Base-by-base conservation (phyloP, 345 rosid genomes). In the Arabidopsis suecica region DNA sequence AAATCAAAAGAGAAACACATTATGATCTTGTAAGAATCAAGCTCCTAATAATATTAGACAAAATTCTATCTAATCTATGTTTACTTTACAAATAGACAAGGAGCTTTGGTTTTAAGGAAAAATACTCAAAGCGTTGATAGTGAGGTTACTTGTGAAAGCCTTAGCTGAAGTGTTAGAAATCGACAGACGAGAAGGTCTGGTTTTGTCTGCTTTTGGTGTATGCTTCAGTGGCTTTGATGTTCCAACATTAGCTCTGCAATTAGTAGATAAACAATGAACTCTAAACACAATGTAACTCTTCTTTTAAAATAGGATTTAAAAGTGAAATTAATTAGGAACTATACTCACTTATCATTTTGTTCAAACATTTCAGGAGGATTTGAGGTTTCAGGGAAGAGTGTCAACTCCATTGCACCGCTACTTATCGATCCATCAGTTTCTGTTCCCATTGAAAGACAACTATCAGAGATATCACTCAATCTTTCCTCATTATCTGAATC, bases 361-460 rank as follows among this genome's bases (percentile, higher is more conserved):
- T 65, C 58, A 34, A 37, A 7, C 9, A 41, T 44, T 28, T 63
- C 22, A 44, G 54, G 25, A 44, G 81, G 82, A 77, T 82, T 83
- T 51, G 72, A 70, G 71, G 80, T 36, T 76, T 85, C 91, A 69
- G 97, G 90, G 71, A 89, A 87, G 61, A 88, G 90, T 66, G 86
- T 79, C 44, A 78, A 82, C 79, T 88, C 96, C 61, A 87, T 88
- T 8, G 82, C 80, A 73, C 84, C 84, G 33, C 22, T n/a, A 65
- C 73, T 36, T 28, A 83, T 50, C 9, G 89, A 87, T 61, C 85
- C 87, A 75, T 91, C 93, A 32, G 91, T 86, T 79, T 92, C 93
- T 8, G 89, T 85, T 65, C 85, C 93, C 89, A 88, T 87, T 47
- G 92, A 86, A 78, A 91, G 90, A 72, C 60, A 88, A 30, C 87